Conservation (phyloP, 202 grass and related monocot species). For the Panicum hallii region DNA sequence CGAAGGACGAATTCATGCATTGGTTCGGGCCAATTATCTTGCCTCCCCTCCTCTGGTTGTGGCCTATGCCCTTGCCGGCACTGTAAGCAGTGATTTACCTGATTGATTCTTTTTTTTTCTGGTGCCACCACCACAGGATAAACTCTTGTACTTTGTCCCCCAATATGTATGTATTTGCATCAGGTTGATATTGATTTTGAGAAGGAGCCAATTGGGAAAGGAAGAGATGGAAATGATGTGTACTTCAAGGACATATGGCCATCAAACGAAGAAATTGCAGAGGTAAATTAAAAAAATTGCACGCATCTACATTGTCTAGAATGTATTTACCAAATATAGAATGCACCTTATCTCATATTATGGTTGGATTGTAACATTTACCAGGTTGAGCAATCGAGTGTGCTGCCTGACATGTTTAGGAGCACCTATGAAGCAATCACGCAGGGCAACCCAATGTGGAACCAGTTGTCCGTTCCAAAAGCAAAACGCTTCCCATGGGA, state of each 20-base stretch:
- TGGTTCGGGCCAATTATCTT: slow-evolving; percentile 89
- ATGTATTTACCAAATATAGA: neutral
- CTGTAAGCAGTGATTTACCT: slow-evolving; percentile 57
- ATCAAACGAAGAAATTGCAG: slow-evolving; percentile 82
- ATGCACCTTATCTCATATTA: neutral
- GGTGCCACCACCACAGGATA: neutral
- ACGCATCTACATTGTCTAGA: neutral
- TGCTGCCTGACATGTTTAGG: slow-evolving; percentile 91
- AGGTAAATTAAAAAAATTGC: slow-evolving; percentile 42
- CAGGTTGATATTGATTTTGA: slow-evolving; percentile 85
- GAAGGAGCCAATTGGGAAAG: slow-evolving; percentile 64
- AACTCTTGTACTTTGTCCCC: neutral
- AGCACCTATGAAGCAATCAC: slow-evolving; percentile 92
- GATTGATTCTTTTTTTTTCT: neutral
- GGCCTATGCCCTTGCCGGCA: slow-evolving; percentile 90
- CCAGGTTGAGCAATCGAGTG: slow-evolving; percentile 80
- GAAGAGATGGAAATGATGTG: slow-evolving; percentile 69
- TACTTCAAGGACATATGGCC: slow-evolving; percentile 87
- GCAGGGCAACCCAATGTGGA: slow-evolving; percentile 91
- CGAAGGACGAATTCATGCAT: slow-evolving; percentile 86
- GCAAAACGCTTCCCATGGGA: slow-evolving; percentile 77
- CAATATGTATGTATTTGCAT: slow-evolving; percentile 7
- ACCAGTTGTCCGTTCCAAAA: slow-evolving; percentile 71
- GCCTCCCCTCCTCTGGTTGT: slow-evolving; percentile 92
- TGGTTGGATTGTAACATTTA: slow-evolving; percentile 11